Evolutionary conservation across 805 yeast species (phyloP).

Genomic region (Candida xiaguanensis): DNA sequence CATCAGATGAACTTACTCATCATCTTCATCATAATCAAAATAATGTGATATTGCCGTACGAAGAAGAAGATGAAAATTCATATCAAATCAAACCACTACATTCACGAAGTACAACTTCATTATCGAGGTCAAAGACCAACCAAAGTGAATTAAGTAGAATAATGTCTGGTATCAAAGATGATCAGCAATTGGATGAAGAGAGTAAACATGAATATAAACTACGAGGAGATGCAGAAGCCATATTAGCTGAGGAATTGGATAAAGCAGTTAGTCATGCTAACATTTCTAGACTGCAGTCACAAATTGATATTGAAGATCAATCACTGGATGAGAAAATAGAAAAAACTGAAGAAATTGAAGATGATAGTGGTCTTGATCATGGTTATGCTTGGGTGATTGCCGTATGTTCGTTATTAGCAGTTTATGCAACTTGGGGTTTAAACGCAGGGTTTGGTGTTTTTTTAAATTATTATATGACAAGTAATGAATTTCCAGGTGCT

Average conservation of each 20-base stretch:
- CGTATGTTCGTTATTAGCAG: conserved; percentile 43
- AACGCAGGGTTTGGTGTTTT: conserved; percentile 58
- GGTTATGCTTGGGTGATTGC: conserved; percentile 55
- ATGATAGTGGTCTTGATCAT: conserved; percentile 33
- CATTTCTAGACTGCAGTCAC: conserved; percentile 3
- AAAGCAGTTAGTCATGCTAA: conserved; percentile 10
- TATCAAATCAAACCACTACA: conserved; percentile 1
- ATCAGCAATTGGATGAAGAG: conserved; percentile 15
- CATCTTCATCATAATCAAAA: not conserved
- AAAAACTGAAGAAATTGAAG: conserved; percentile 4
- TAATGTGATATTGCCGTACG: conserved; percentile 1
- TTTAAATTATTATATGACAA: conserved; percentile 45
- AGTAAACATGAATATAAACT: conserved; percentile 12
- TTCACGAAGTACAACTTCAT: not conserved
- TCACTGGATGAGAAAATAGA: conserved; percentile 1
- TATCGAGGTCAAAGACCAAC: conserved; percentile 11
- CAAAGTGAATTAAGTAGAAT: conserved; percentile 15
- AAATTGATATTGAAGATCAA: conserved; percentile 7
- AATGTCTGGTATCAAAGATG: conserved; percentile 20
- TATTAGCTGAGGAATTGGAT: conserved; percentile 17
- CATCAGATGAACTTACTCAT: conserved; percentile 1
- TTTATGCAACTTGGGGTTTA: conserved; percentile 54
- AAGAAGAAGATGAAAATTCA: not conserved
- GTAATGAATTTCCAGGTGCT: conserved; percentile 36
- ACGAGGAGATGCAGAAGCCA: conserved; percentile 13